Base-by-base conservation (phyloP, 768 basidiomycete species). In the Candolleomyces efflorescens region DNA sequence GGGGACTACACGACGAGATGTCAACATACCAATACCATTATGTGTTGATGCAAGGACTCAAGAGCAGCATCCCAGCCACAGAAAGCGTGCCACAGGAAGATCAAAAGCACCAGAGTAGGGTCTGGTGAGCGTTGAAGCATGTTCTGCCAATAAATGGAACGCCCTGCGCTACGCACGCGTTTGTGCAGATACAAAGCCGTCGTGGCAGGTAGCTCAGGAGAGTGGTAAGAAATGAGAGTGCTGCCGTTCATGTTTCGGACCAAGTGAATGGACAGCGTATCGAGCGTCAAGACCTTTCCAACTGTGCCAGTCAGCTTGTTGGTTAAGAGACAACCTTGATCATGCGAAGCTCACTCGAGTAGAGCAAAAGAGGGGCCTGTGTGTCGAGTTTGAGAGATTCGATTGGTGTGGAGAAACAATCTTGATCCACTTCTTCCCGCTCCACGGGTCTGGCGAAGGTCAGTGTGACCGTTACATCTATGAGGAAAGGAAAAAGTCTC, bases 21-120 rank as follows among this genome's bases (percentile, higher is more conserved):
- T 32, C 32, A 32, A 62, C 75, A 59, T 54, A 81, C 81, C 38
- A 81, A 68, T 27, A 54, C 60, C 59, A 69, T 75, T 41, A 82
- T 71, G 59, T 81, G 74, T 2, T 64, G 59, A 52, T 80, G 81
- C 22, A 83, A 65, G 17, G 63, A 62, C 58, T 82, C 81, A 5
- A 83, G 64, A 0, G 78, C 70, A 63, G 82, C 73, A 51, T 83
- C 81, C 79, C 80, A 83, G 1, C 78, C 76, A 60, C 82, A 83
- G 41, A 82, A 54, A 3, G 79, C 74, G 53, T 82, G 77, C 82
- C 81, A 82, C 23, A 82, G 63, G 22, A 75, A 71, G 5, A 78
- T 70, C 22, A 83, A 60, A 36, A 82, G 68, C 0, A 80, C 53
- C 53, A 82, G 79, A 0, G 82, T 82, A 1, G 80, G 79, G 58